Evolutionary conservation across 1,284 basidiomycete species (phyloP).

Genomic region (Fomitopsis betulina): DNA sequence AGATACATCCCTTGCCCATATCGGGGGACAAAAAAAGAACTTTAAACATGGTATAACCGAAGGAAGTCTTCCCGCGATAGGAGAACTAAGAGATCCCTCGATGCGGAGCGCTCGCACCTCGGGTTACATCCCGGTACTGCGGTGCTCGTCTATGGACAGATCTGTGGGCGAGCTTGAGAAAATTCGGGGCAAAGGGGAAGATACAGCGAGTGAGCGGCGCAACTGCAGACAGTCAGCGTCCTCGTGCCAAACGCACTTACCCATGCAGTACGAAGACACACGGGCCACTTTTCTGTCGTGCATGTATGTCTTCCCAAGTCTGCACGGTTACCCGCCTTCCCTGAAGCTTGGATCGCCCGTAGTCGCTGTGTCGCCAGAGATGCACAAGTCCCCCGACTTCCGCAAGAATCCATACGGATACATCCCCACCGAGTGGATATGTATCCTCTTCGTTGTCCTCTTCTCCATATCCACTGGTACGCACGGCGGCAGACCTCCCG

Average conservation of each 20-base stretch:
- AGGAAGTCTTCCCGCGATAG: background rate
- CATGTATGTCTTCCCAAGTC: background rate
- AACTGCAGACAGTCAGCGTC: background rate
- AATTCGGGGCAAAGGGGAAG: too few species aligned
- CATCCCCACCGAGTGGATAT: conserved; percentile 28
- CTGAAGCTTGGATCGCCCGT: too few species aligned
- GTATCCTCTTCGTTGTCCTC: conserved; percentile 27
- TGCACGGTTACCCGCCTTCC: too few species aligned
- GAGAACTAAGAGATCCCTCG: background rate
- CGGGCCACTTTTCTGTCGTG: background rate
- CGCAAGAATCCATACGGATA: conserved; percentile 23
- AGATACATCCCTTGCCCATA: too few species aligned
- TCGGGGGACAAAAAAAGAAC: too few species aligned
- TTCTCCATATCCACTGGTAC: conserved; percentile 26
- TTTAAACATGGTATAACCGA: background rate
- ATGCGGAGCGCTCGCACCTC: background rate
- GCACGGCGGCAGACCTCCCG: conserved; percentile 14
- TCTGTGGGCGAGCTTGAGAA: background rate
- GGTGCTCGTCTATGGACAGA: background rate
- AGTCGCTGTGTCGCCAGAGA: background rate
- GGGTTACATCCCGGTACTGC: background rate
- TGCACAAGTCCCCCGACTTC: background rate
- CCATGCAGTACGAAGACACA: background rate
- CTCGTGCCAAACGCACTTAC: background rate
- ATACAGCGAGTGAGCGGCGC: background rate